A percentile compares a stretch with the other conserved stretches of the same genome.
These are phyloP conservation scores for Kwoniella newhampshirensis DNA, from an alignment of 768 basidiomycete genomes.

Conservation along the genomic window DNA sequence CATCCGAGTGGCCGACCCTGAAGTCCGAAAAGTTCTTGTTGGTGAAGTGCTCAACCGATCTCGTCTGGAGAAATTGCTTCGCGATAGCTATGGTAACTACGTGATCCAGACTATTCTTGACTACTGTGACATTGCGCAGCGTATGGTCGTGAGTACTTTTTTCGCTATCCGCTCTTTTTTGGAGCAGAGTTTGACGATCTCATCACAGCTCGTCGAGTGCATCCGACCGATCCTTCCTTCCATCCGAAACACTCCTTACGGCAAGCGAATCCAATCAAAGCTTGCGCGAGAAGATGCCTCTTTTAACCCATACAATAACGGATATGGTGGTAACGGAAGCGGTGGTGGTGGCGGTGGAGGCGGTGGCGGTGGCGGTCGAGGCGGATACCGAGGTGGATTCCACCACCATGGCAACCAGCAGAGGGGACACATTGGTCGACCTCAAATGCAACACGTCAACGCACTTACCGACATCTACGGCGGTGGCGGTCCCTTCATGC, in stretches of 20 bases:
- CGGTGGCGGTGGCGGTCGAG: constrained; percentile 23
- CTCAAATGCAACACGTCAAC: constrained; percentile 53
- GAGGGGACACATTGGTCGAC: constrained; percentile 48
- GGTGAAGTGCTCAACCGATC: constrained; percentile 92
- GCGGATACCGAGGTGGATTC: constrained; percentile 25
- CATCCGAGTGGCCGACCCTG: constrained; percentile 93
- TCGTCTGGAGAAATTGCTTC: constrained; percentile 88
- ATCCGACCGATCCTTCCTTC: constrained; percentile 97
- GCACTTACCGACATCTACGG: constrained; percentile 54
- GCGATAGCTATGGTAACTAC: constrained; percentile 96
- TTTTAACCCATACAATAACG: constrained; percentile 34
- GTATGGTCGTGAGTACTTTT: constrained; percentile 61
- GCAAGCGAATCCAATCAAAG: constrained; percentile 98
- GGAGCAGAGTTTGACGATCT: not conserved
- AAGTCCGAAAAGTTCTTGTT: constrained; percentile 87
- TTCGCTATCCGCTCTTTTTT: not conserved
- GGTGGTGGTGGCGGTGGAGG: constrained; percentile 28
- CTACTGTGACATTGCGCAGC: constrained; percentile 92
- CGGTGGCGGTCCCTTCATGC: constrained; percentile 38
- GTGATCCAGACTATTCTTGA: constrained; percentile 96
- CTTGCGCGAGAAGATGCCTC: constrained; percentile 84
- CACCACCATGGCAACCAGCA: constrained; percentile 27
- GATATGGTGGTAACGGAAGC: constrained; percentile 20
- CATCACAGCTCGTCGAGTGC: constrained; percentile 75
- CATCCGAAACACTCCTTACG: constrained; percentile 98